Evolutionary conservation across 1,284 basidiomycete species (phyloP).

Genomic region (Vanrija pseudolonga): DNA sequence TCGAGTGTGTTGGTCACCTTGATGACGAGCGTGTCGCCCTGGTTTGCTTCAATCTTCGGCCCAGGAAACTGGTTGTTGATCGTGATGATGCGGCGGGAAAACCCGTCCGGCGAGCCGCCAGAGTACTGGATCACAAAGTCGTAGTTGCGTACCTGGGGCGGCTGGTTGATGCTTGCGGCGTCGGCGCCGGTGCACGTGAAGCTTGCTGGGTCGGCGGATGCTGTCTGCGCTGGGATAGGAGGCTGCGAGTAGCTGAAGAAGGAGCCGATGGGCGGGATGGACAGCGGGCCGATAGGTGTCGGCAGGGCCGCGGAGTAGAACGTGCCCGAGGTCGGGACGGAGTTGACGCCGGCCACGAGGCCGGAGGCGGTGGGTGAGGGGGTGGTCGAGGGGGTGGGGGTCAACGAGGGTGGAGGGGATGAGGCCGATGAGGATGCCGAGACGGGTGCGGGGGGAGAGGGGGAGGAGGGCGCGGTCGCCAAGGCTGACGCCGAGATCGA

Average conservation of each 20-base stretch:
- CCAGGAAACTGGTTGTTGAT: constrained; percentile 10
- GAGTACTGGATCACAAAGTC: not conserved
- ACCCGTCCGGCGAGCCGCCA: not conserved
- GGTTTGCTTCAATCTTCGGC: constrained; percentile 32
- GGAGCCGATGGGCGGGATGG: not conserved
- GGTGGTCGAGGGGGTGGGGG: not conserved
- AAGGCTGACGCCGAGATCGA: not conserved
- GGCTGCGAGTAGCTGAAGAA: constrained; percentile 4
- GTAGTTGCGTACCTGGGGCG: not conserved
- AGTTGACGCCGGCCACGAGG: too few species aligned
- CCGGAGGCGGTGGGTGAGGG: not conserved
- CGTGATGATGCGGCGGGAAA: not conserved
- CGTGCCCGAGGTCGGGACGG: not conserved
- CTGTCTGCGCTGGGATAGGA: not conserved
- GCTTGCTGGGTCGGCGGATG: not conserved
- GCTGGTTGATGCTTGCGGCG: not conserved
- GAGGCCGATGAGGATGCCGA: not conserved
- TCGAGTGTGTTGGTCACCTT: constrained; percentile 26
- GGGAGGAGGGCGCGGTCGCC: not conserved
- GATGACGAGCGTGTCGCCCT: constrained; percentile 28
- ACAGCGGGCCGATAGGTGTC: not conserved
- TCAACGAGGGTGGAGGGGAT: not conserved
- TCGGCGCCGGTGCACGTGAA: not conserved
- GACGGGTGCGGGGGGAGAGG: too few species aligned
- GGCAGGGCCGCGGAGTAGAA: not conserved